A percentile compares a stretch with the other conserved stretches of the same genome.
Evolutionary conservation across 2,329 filamentous ascomycete genomes (phyloP).

Genomic region (Ceratocystis ficicola): DNA sequence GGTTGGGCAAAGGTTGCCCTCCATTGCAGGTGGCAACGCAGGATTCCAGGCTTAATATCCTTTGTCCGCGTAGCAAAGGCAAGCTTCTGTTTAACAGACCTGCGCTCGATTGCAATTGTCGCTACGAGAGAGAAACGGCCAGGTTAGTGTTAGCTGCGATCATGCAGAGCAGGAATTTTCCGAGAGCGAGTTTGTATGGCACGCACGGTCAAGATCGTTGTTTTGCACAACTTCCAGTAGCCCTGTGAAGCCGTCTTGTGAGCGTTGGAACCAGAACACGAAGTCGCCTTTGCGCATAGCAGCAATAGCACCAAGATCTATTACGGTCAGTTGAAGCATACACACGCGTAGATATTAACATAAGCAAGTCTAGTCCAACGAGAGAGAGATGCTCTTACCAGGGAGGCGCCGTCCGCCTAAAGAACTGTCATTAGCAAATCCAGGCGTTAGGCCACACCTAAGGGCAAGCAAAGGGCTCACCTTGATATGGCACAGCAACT

Average conservation of each 20-base stretch:
- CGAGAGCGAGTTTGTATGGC: not conserved
- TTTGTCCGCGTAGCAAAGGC: slow-evolving; percentile 8
- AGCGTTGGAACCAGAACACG: slow-evolving; percentile 20
- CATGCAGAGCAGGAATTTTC: not conserved
- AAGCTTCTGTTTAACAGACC: slow-evolving; percentile 1
- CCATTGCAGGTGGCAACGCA: slow-evolving; percentile 16
- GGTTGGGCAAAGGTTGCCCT: slow-evolving; percentile 16
- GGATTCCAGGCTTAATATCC: slow-evolving; percentile 8
- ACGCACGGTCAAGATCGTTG: not conserved
- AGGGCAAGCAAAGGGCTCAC: not conserved
- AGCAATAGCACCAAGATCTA: slow-evolving; percentile 17
- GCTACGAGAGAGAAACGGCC: not conserved
- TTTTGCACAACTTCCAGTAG: slow-evolving; percentile 10
- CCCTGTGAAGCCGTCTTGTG: slow-evolving; percentile 13
- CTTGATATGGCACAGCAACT: slow-evolving; percentile 7
- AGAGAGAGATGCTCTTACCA: not conserved
- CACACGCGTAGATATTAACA: not conserved
- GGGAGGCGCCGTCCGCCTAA: slow-evolving; percentile 13
- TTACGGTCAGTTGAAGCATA: not conserved
- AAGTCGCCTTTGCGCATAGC: slow-evolving; percentile 19
- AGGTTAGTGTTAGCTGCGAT: not conserved
- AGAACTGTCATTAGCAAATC: not conserved
- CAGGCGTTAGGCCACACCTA: not conserved
- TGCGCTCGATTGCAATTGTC: slow-evolving; percentile 4
- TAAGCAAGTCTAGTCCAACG: not conserved